These are phyloP conservation scores for Boletus semigastroideus DNA, from an alignment of 1,284 basidiomycete species.

Conservation along the genomic window DNA sequence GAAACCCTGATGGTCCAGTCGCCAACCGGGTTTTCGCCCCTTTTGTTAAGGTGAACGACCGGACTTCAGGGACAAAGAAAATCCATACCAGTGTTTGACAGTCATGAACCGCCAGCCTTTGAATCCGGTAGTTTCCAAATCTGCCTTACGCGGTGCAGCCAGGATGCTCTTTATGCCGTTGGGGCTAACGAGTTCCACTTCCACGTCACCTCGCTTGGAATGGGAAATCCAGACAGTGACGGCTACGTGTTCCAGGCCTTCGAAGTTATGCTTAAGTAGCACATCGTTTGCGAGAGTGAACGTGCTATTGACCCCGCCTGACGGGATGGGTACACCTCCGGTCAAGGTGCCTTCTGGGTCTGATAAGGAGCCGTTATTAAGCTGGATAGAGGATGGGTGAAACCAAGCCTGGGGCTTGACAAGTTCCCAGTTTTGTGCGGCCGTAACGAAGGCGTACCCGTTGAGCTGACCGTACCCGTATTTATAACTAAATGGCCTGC, in stretches of 20 bases:
- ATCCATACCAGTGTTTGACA: conserved; percentile 89
- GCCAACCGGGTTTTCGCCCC: conserved; percentile 94
- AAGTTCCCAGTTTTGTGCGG: conserved; percentile 79
- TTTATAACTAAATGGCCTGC: conserved; percentile 91
- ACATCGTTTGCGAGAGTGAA: conserved; percentile 73
- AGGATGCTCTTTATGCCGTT: conserved; percentile 85
- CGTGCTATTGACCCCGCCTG: conserved; percentile 66
- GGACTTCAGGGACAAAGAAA: neutral
- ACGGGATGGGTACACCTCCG: conserved; percentile 68
- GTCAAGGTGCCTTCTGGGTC: conserved; percentile 50
- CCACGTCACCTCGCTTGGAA: conserved; percentile 85
- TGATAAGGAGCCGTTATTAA: conserved; percentile 63
- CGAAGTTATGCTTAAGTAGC: conserved; percentile 78
- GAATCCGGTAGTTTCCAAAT: conserved; percentile 73
- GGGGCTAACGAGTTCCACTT: conserved; percentile 87
- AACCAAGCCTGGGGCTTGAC: conserved; percentile 97
- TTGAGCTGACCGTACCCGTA: conserved; percentile 94
- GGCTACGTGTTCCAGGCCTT: conserved; percentile 90
- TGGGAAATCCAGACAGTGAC: conserved; percentile 93
- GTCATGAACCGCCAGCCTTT: conserved; percentile 98
- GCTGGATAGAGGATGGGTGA: conserved; percentile 68
- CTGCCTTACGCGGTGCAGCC: conserved; percentile 70
- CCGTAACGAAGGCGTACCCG: conserved; percentile 80
- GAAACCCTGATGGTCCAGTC: conserved; percentile 88
- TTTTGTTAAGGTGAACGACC: conserved; percentile 36